A percentile compares a stretch with the other conserved stretches of the same genome.
These are phyloP conservation scores for Cercospora berteroae DNA, from an alignment of 2,329 filamentous ascomycete species.

Conservation along the genomic window DNA sequence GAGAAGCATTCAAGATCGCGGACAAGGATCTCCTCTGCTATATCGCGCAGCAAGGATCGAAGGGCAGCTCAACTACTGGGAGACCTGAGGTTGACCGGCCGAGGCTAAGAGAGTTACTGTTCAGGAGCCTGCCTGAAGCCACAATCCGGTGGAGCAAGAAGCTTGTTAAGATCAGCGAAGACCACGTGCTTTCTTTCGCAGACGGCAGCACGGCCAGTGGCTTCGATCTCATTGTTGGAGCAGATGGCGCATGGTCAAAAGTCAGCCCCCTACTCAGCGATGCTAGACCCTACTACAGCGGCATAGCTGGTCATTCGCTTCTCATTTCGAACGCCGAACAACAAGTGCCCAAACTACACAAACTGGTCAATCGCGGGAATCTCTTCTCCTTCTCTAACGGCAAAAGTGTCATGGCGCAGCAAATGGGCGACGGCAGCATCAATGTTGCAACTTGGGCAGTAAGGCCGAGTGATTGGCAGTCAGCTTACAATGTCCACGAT, in stretches of 20 bases:
- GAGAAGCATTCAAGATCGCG: constrained; percentile 43
- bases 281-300: constrained; percentile 40
- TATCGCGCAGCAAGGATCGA: constrained; percentile 30
- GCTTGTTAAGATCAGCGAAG: constrained; percentile 25
- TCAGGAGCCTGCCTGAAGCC: constrained; percentile 28
- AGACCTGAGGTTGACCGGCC: constrained; percentile 41
- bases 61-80: constrained; percentile 32
- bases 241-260: constrained; percentile 47
- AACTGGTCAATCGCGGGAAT: constrained; percentile 38
- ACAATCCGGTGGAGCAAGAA: constrained; percentile 41
- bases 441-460: constrained; percentile 23
- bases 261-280: constrained; percentile 37
- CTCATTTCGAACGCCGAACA: constrained; percentile 4
- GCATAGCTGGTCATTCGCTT: constrained; percentile 38
- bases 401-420: constrained; percentile 28
- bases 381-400: constrained; percentile 35
- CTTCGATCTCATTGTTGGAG: constrained; percentile 47
- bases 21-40: constrained; percentile 42
- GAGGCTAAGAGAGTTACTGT: constrained; percentile 37
- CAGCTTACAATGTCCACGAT: constrained; percentile 25
- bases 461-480: constrained; percentile 21
- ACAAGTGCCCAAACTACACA: constrained; percentile 22
- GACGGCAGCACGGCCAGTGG: constrained; percentile 37
- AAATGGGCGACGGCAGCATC: constrained; percentile 30
- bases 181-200: constrained; percentile 34